Percentiles rank a stretch among this genome's conserved stretches.
These are phyloP conservation scores for Solanum pimpinellifolium DNA, from an alignment of 257 asterid species.

Conservation along the genomic window DNA sequence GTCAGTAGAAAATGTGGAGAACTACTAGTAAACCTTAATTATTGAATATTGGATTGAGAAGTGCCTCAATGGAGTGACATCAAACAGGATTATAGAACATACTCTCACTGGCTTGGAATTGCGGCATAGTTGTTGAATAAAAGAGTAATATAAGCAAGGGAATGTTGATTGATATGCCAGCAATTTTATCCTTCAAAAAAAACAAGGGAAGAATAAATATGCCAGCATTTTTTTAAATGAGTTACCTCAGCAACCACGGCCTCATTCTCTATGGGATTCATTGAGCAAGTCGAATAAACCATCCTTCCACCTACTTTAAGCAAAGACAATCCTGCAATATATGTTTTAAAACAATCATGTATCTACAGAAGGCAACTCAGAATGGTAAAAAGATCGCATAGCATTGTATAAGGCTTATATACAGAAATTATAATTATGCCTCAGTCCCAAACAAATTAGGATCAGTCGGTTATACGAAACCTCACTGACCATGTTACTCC, in stretches of 20 bases:
- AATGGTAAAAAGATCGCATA: neutral
- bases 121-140: neutral
- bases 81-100: neutral
- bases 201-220: neutral
- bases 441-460: neutral
- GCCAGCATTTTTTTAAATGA: neutral
- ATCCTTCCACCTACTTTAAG: slow-evolving; percentile 75
- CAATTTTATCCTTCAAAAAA: neutral
- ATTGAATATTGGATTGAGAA: neutral
- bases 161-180: neutral
- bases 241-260: slow-evolving; percentile 79
- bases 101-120: neutral
- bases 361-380: neutral
- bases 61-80: neutral
- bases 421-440: neutral
- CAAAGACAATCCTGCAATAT: slow-evolving; percentile 67
- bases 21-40: neutral
- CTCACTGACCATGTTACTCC: neutral
- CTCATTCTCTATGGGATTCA: slow-evolving; percentile 77
- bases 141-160: neutral
- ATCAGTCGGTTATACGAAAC: neutral
- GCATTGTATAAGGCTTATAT: neutral
- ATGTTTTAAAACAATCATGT: neutral
- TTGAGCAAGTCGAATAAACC: slow-evolving; percentile 75
- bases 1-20: neutral